Conservation (phyloP, 164 flowering plant species). For the Magnolia officinalis region DNA sequence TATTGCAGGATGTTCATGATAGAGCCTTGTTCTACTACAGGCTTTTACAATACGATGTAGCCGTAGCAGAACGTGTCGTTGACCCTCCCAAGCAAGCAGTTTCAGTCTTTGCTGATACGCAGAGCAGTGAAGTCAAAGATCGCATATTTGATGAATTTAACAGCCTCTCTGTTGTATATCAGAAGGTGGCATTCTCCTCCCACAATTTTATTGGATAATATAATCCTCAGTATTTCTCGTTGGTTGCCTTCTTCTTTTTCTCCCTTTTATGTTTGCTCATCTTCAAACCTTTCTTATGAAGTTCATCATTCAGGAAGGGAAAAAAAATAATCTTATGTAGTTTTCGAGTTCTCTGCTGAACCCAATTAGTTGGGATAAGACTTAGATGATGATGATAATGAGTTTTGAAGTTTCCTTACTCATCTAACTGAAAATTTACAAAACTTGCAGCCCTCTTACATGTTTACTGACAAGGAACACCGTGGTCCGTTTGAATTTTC, state of each 20-base stretch:
- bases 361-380: not conserved
- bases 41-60: conserved; percentile 74
- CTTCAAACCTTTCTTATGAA: not conserved
- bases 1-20: conserved; percentile 97
- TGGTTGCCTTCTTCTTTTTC: not conserved
- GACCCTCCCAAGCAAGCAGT: conserved; percentile 99
- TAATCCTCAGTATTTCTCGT: not conserved
- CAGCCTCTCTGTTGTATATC: conserved; percentile 91
- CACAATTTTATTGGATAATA: not conserved
- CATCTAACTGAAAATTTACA: conserved; percentile 8
- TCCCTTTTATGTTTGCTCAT: not conserved
- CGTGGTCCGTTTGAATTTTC: conserved; percentile 92
- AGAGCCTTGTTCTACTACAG: conserved; percentile 95
- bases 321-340: not conserved
- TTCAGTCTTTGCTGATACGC: conserved; percentile 96
- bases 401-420: not conserved
- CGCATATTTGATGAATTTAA: conserved; percentile 97
- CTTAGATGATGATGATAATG: not conserved
- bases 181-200: conserved; percentile 52
- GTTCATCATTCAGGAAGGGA: not conserved
- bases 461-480: conserved; percentile 97
- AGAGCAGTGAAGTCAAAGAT: conserved; percentile 94
- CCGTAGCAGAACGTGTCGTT: conserved; percentile 79
- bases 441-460: conserved; percentile 89
- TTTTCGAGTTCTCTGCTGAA: too few relatives aligned